These are phyloP conservation scores for Acanthamoeba sp. DNA, from an alignment of 208 protist genomes.

Conservation along the genomic window DNA sequence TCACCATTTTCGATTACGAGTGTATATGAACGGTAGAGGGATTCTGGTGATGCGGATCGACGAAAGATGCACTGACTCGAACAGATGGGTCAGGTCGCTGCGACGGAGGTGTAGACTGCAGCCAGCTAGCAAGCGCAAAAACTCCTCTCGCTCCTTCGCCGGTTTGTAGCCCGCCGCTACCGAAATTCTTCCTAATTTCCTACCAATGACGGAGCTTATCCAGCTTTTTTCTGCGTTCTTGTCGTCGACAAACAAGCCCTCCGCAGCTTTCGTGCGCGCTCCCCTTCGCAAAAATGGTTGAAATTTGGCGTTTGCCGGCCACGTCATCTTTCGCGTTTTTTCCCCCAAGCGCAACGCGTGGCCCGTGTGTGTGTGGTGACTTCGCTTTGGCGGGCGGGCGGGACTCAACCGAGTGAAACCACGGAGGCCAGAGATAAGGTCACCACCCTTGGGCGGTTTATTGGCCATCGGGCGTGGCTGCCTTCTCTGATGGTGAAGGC, in stretches of 20 bases:
- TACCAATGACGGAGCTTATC: conserved; percentile 10
- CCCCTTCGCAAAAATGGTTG: too few relatives aligned
- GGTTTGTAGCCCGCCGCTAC: not conserved
- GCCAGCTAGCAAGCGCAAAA: conserved; percentile 18
- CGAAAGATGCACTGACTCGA: not conserved
- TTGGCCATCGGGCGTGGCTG: too few relatives aligned
- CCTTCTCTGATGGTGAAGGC: too few relatives aligned
- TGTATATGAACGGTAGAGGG: not conserved
- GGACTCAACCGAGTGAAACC: too few relatives aligned
- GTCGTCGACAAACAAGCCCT: not conserved
- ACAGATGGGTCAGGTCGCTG: conserved; percentile 5
- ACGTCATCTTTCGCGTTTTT: too few relatives aligned
- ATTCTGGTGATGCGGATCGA: not conserved
- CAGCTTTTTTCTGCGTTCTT: conserved; percentile 1
- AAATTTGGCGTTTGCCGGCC: too few relatives aligned
- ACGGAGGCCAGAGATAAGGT: too few relatives aligned
- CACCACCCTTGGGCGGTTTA: too few relatives aligned
- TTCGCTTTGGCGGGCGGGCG: too few relatives aligned
- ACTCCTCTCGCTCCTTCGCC: not conserved
- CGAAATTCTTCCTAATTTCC: not conserved
- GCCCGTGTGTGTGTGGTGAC: too few relatives aligned
- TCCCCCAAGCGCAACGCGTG: too few relatives aligned
- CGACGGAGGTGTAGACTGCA: not conserved
- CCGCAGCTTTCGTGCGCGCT: not conserved
- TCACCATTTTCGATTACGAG: conserved; percentile 85